Conservation (phyloP, 2,329 filamentous ascomycete genomes). For the Hypoxylon sp. region DNA sequence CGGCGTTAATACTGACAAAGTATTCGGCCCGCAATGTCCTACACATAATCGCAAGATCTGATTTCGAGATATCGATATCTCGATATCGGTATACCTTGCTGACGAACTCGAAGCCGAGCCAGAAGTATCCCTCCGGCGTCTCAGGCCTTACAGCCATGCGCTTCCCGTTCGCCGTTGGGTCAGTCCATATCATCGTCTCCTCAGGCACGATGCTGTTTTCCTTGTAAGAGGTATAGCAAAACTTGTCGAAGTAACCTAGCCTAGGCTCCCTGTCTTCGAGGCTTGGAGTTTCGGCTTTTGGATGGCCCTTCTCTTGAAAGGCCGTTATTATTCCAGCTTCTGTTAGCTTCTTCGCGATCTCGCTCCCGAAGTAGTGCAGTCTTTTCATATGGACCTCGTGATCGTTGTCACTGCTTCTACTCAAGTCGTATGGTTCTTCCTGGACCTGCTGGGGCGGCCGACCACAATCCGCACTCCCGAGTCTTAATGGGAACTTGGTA, state of each 20-base stretch:
- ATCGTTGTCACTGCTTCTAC: not conserved
- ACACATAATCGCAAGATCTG: constrained; percentile 26
- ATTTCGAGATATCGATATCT: constrained; percentile 27
- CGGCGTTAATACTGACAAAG: constrained; percentile 32
- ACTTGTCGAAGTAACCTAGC: constrained; percentile 30
- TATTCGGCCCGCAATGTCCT: constrained; percentile 24
- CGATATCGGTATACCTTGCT: constrained; percentile 28
- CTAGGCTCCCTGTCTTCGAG: constrained; percentile 1
- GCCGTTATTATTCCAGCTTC: constrained; percentile 17
- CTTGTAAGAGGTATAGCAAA: constrained; percentile 33
- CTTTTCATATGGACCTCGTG: constrained; percentile 31
- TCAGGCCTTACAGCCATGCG: constrained; percentile 34
- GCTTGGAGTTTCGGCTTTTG: constrained; percentile 12
- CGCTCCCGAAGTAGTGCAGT: constrained; percentile 26
- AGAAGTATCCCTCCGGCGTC: constrained; percentile 28
- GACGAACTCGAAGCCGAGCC: constrained; percentile 41
- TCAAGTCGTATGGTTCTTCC: constrained; percentile 26
- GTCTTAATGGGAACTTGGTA: not conserved
- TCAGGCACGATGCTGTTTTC: constrained; percentile 34
- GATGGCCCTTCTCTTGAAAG: constrained; percentile 34
- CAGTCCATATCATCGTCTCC: constrained; percentile 41
- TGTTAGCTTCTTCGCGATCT: constrained; percentile 27
- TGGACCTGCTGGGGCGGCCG: constrained; percentile 4
- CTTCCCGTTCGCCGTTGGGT: constrained; percentile 25
- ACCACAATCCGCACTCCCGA: not conserved